phyloP scores from a whole-genome alignment of 1,139 yeast genomes.

The Blastobotrys apis region DNA sequence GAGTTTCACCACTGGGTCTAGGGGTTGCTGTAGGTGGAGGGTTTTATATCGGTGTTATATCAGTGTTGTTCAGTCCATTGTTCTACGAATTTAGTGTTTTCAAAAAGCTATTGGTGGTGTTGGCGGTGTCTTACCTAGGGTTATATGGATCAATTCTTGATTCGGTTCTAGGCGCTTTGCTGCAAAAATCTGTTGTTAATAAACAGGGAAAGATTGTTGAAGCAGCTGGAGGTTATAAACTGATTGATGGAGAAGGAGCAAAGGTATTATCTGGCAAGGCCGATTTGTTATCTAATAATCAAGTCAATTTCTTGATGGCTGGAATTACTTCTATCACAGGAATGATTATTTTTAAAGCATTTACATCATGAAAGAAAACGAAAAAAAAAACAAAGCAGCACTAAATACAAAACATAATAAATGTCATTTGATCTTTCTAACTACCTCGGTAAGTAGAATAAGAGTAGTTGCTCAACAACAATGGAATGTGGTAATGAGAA shows the following conservation, averaged over 20 bases:
- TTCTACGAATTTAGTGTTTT: conserved; percentile 13
- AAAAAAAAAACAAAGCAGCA: no score
- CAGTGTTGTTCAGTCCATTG: conserved; percentile 27
- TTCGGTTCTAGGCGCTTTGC: conserved; percentile 43
- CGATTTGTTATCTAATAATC: conserved; percentile 40
- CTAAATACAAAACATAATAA: background rate
- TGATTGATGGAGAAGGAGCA: conserved; percentile 18
- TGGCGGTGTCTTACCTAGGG: conserved; percentile 36
- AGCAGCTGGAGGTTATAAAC: conserved; percentile 39
- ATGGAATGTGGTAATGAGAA: conserved; percentile 81
- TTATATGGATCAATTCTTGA: conserved; percentile 43
- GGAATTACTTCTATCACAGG: conserved; percentile 30
- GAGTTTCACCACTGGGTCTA: conserved; percentile 41
- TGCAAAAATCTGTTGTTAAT: conserved; percentile 39
- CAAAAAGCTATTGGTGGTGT: conserved; percentile 25
- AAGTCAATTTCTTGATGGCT: conserved; percentile 42
- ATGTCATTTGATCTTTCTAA: conserved; percentile 34
- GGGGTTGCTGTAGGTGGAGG: conserved; percentile 42
- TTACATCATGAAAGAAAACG: background rate
- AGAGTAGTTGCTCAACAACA: conserved; percentile 74
- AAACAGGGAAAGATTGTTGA: conserved; percentile 41
- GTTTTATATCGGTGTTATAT: conserved; percentile 35
- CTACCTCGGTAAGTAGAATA: conserved; percentile 88
- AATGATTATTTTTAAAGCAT: conserved; percentile 28
- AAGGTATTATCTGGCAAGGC: conserved; percentile 27